Evolutionary conservation across 2,329 filamentous ascomycete genomes (phyloP), one percentile per base, ranked within the genome.

Genomic region (Dothistroma pini): DNA sequence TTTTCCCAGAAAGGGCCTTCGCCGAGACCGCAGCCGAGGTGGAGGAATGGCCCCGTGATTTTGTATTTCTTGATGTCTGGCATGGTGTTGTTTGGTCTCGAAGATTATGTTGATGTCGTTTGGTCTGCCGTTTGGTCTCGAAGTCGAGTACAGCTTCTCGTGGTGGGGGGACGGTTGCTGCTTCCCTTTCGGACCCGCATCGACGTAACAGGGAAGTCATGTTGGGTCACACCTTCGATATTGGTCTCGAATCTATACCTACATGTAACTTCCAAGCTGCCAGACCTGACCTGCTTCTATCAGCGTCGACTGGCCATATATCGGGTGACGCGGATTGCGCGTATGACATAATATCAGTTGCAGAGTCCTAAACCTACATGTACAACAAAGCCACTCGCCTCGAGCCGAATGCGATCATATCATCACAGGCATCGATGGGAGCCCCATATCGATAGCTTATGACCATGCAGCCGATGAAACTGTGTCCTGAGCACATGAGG

Each of bases 1-100:
- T 82, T 78, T 74, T 92, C 89, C 78, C 86, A 91, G 77, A 86
- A 91, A 1, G 89, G 89, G 0, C 84, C 90, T 75, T 93, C 90
- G 65, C 87, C 89, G 32, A 93, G 82, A 14, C 78, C 79, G 77
- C 88, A 91, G 66, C 84, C 81, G 58, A 84, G 76, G 67, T 86
- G 78, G 14, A 93, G 80, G 71, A 79, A 84, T 51, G 79, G 79
- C 74, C 80, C 69, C 5, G 66, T 70, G 65, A 75, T 68, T 50
- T 66, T 71, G 68, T 73, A 72, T 29, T 67, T 70, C 55, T 74
- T 72, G 63, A 74, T 64, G 14, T 70, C 65, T 12, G 72, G 56
- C 72, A 75, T 75, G 16, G 19, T 41, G 29, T 3, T 7, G 12
- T 16, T 35, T 41, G 38, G 22, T 6, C 6, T 6, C n/a, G n/a